These are phyloP conservation scores for Saccharum officinarum DNA, from an alignment of 176 grass and related monocot species.

Conservation along the genomic window DNA sequence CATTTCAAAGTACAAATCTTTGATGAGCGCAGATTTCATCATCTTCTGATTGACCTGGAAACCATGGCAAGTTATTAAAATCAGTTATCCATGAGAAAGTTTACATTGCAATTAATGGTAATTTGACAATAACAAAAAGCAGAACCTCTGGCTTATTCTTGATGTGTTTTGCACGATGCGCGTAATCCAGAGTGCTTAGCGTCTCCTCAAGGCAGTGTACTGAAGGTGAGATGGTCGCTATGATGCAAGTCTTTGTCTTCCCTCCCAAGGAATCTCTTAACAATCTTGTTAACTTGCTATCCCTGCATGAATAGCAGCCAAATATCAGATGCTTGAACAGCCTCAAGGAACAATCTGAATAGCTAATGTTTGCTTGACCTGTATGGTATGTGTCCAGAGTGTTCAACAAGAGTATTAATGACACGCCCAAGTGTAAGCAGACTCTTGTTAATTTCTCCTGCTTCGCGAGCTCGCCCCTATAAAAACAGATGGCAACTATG, in stretches of 20 bases:
- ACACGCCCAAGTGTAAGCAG: slow-evolving; percentile 87
- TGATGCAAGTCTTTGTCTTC: slow-evolving; percentile 91
- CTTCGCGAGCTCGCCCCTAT: slow-evolving; percentile 83
- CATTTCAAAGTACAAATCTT: slow-evolving; percentile 84
- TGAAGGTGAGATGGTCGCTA: slow-evolving; percentile 81
- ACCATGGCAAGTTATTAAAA: slow-evolving; percentile 6
- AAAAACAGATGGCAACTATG: not conserved
- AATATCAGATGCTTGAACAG: slow-evolving; percentile 17
- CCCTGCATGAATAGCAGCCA: slow-evolving; percentile 50
- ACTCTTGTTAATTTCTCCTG: slow-evolving; percentile 96
- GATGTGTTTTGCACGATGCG: slow-evolving; percentile 86
- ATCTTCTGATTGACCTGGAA: slow-evolving; percentile 90
- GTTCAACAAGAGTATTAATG: slow-evolving; percentile 91
- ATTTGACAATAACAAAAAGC: not conserved
- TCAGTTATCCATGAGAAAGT: not conserved
- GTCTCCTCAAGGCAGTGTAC: slow-evolving; percentile 88
- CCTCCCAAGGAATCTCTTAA: slow-evolving; percentile 90
- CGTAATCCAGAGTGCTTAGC: slow-evolving; percentile 84
- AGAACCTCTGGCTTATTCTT: slow-evolving; percentile 91
- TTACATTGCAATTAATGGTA: not conserved
- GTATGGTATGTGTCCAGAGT: slow-evolving; percentile 93
- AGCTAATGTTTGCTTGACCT: slow-evolving; percentile 40
- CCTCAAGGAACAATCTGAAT: slow-evolving; percentile 8
- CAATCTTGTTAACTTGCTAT: slow-evolving; percentile 95
- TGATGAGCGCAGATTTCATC: slow-evolving; percentile 91